phyloP scores from a whole-genome alignment of 257 asterid species.

The Solanum sitiens region DNA sequence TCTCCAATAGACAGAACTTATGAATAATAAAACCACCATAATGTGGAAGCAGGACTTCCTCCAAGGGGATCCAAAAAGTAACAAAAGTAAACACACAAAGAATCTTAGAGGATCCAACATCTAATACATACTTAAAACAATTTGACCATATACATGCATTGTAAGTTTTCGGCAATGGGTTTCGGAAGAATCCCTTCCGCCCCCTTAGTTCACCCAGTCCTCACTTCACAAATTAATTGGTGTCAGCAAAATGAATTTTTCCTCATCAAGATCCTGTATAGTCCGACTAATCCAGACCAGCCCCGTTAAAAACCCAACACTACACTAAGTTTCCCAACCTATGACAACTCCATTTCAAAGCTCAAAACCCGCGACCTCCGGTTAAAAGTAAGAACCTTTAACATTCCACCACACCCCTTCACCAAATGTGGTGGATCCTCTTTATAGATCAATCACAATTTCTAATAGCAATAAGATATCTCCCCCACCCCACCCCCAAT shows the following conservation, averaged over 20 bases:
- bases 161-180: neutral
- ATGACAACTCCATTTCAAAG: neutral
- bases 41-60: neutral
- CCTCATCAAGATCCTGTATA: neutral
- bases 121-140: neutral
- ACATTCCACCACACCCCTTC: neutral
- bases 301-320: neutral
- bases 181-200: no score
- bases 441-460: neutral
- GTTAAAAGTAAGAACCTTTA: neutral
- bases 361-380: neutral
- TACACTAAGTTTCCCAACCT: neutral
- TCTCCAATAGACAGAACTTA: neutral
- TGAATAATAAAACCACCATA: neutral
- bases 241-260: neutral
- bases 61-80: neutral
- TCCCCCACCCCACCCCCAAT: neutral
- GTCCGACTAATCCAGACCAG: neutral
- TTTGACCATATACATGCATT: neutral
- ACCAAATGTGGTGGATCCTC: neutral
- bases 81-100: neutral
- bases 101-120: neutral
- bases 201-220: neutral
- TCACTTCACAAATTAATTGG: neutral
- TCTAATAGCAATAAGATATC: neutral